phyloP scores from a whole-genome alignment of 345 rosid genomes.

The Eucalyptus tenuipes region DNA sequence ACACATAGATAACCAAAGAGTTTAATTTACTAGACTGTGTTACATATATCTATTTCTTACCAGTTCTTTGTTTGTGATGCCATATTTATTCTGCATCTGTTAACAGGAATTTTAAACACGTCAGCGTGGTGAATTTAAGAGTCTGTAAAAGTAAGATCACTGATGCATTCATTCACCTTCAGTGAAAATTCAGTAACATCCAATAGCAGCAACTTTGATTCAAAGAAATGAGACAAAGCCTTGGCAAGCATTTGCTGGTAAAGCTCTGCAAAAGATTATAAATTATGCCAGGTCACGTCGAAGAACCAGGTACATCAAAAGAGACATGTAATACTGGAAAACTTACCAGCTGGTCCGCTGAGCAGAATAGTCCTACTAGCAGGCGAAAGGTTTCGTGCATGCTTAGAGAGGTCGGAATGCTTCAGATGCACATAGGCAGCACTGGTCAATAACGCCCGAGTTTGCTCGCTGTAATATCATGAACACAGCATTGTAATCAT shows the following conservation, averaged over 20 bases:
- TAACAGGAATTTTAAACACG: background rate
- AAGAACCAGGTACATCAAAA: background rate
- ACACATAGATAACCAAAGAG: background rate
- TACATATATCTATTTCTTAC: slow-evolving; percentile 24
- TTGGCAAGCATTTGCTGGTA: slow-evolving; percentile 94
- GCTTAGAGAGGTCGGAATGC: slow-evolving; percentile 68
- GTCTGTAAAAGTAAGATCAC: background rate
- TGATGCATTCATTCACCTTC: slow-evolving; percentile 31
- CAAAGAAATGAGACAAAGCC: slow-evolving; percentile 73
- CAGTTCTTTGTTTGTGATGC: slow-evolving; percentile 48
- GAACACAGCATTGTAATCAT: background rate
- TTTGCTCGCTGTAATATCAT: slow-evolving; percentile 52
- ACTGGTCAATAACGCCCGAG: slow-evolving; percentile 56
- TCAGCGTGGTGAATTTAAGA: background rate
- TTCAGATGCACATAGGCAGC: slow-evolving; percentile 80
- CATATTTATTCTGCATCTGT: slow-evolving; percentile 92
- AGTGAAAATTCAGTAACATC: slow-evolving; percentile 72
- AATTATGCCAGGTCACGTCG: background rate
- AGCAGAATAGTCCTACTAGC: slow-evolving; percentile 86
- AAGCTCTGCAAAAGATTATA: slow-evolving; percentile 34
- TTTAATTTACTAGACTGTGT: background rate
- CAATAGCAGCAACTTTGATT: slow-evolving; percentile 70
- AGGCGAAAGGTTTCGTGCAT: slow-evolving; percentile 86
- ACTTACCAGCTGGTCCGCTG: slow-evolving; percentile 83
- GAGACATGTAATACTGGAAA: background rate